Evolutionary conservation across 1,284 basidiomycete genomes (phyloP).

Genomic region (Heterobasidion parviporum): DNA sequence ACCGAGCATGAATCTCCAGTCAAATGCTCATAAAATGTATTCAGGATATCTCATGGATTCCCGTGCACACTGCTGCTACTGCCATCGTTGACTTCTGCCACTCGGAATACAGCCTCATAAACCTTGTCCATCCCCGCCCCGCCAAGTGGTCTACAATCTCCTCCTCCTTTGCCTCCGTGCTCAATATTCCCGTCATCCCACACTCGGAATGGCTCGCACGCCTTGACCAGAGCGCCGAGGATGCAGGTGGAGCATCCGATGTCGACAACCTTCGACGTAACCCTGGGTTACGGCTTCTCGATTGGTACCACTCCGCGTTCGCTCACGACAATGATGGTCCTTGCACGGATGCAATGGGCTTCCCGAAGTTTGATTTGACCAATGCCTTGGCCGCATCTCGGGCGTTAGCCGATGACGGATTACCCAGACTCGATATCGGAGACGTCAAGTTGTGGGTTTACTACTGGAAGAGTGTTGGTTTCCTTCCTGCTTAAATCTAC

Average conservation of each 20-base stretch:
- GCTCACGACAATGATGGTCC: not conserved
- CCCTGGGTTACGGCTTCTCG: not conserved
- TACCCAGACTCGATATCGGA: too few relatives aligned
- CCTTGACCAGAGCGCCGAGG: not conserved
- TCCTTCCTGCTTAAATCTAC: too few relatives aligned
- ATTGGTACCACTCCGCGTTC: not conserved
- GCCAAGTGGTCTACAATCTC: slow-evolving; percentile 13
- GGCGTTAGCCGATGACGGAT: not conserved
- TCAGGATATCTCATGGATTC: slow-evolving; percentile 17
- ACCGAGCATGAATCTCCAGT: too few relatives aligned
- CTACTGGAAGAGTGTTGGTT: too few relatives aligned
- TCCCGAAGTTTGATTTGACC: not conserved
- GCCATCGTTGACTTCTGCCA: slow-evolving; percentile 13
- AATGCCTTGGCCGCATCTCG: not conserved
- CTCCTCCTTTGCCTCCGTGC: slow-evolving; percentile 5
- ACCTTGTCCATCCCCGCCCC: slow-evolving; percentile 21
- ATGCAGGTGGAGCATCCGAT: not conserved
- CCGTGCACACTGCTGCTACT: slow-evolving; percentile 13
- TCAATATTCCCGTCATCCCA: slow-evolving; percentile 14
- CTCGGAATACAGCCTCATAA: slow-evolving; percentile 5
- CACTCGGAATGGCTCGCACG: slow-evolving; percentile 13
- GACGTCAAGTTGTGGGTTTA: too few relatives aligned
- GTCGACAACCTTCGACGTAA: not conserved
- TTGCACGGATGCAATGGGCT: not conserved
- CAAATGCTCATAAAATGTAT: not conserved